A percentile compares a stretch with the other conserved stretches of the same genome.
Evolutionary conservation across 371 early-diverging fungal genomes (phyloP).

Genomic region (Mucor circinelloides): DNA sequence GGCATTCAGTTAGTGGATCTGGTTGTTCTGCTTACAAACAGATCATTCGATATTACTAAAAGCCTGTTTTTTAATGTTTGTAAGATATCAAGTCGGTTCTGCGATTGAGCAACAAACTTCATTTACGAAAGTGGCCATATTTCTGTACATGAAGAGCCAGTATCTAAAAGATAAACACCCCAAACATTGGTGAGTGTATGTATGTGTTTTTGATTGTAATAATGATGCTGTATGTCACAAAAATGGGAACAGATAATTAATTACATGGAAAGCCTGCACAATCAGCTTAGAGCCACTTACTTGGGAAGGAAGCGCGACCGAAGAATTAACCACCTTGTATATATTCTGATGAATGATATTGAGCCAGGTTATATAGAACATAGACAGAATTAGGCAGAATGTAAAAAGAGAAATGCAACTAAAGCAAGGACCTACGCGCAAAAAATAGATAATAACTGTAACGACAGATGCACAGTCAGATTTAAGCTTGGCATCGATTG

Average conservation of each 20-base stretch:
- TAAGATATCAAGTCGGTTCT: constrained; percentile 22
- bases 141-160: constrained; percentile 21
- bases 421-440: neutral
- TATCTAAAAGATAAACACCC: constrained; percentile 16
- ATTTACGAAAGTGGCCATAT: constrained; percentile 22
- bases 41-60: constrained; percentile 16
- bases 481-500: constrained; percentile 14
- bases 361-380: constrained; percentile 17
- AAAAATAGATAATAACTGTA: constrained; percentile 12
- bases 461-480: constrained; percentile 13
- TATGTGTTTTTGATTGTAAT: constrained; percentile 21
- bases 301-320: constrained; percentile 18
- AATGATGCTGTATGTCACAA: constrained; percentile 23
- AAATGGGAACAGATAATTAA: constrained; percentile 19
- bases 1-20: constrained; percentile 14
- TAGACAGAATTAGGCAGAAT: constrained; percentile 23
- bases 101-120: constrained; percentile 21
- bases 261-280: constrained; percentile 18
- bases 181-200: constrained; percentile 21
- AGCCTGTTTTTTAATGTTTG: constrained; percentile 19
- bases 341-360: constrained; percentile 20
- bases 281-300: constrained; percentile 15
- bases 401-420: constrained; percentile 14
- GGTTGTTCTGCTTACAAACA: constrained; percentile 15
- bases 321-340: constrained; percentile 18